A percentile compares a stretch with the other conserved stretches of the same genome.
Evolutionary conservation across 2,329 filamentous ascomycete species (phyloP).

Genomic region (Mollisiaceae sp.): DNA sequence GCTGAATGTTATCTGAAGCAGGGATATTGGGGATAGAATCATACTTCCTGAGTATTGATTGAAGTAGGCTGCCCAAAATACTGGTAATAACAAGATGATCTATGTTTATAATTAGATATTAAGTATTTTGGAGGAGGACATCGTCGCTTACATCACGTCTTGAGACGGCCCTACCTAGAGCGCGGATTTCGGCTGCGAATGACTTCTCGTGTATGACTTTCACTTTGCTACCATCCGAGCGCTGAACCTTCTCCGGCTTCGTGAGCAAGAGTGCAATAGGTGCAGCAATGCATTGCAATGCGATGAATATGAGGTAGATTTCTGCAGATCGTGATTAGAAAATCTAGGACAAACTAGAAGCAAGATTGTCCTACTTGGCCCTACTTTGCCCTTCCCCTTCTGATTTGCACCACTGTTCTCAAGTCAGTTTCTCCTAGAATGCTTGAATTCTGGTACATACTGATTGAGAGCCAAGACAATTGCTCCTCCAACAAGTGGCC

Average conservation of each 20-base stretch:
- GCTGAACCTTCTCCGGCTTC: constrained; percentile 63
- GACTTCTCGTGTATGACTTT: constrained; percentile 61
- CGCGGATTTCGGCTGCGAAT: constrained; percentile 56
- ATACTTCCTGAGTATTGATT: not conserved
- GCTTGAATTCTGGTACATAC: not conserved
- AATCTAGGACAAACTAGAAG: not conserved
- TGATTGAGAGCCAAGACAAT: constrained; percentile 65
- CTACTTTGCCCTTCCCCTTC: not conserved
- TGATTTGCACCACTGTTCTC: not conserved
- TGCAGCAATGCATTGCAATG: constrained; percentile 67
- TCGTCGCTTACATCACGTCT: constrained; percentile 38
- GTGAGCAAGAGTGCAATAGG: constrained; percentile 67
- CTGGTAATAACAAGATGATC: not conserved
- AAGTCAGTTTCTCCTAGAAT: not conserved
- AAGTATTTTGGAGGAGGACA: not conserved
- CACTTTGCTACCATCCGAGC: constrained; percentile 61
- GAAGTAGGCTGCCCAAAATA: constrained; percentile 4
- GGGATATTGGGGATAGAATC: not conserved
- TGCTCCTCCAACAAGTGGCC: constrained; percentile 72
- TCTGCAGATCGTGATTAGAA: not conserved
- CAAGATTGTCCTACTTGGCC: not conserved
- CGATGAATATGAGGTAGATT: constrained; percentile 68
- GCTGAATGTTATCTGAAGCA: not conserved
- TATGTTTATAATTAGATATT: constrained; percentile 20
- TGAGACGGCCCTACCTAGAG: constrained; percentile 46